Percentiles rank a stretch among this genome's conserved stretches.
Conservation (phyloP, 2,329 filamentous ascomycete genomes). For the Cladosporium sp. region DNA sequence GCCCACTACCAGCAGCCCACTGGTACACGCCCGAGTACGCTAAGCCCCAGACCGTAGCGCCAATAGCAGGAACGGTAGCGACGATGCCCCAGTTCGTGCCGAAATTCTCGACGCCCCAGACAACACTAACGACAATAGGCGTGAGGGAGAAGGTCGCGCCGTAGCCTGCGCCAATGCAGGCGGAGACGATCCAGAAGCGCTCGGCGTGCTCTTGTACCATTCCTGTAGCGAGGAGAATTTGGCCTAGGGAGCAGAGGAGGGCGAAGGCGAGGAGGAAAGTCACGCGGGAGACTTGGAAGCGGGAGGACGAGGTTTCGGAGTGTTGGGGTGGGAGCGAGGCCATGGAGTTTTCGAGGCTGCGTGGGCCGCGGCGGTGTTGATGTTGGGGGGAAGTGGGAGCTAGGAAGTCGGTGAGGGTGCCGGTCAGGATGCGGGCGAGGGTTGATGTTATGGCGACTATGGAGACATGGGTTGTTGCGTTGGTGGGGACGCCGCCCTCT, state of each 20-base stretch:
- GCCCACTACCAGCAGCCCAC: slow-evolving; percentile 51
- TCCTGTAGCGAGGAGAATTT: slow-evolving; percentile 74
- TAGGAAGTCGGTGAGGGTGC: slow-evolving; percentile 81
- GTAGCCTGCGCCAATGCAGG: slow-evolving; percentile 83
- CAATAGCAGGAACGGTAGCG: slow-evolving; percentile 82
- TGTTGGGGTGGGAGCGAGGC: slow-evolving; percentile 28
- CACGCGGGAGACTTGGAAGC: slow-evolving; percentile 68
- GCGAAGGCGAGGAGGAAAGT: slow-evolving; percentile 74
- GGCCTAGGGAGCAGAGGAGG: slow-evolving; percentile 66
- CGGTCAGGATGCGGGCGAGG: slow-evolving; percentile 81
- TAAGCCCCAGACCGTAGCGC: slow-evolving; percentile 83
- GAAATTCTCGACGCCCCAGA: slow-evolving; percentile 98
- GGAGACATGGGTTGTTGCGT: slow-evolving; percentile 83
- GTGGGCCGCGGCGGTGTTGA: slow-evolving; percentile 51
- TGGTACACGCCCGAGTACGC: slow-evolving; percentile 84
- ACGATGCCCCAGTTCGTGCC: slow-evolving; percentile 97
- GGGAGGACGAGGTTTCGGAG: slow-evolving; percentile 14
- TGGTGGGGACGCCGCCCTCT: slow-evolving; percentile 50
- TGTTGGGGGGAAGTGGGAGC: slow-evolving; percentile 54
- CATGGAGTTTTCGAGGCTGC: slow-evolving; percentile 40
- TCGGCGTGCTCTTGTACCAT: slow-evolving; percentile 67
- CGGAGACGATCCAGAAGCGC: slow-evolving; percentile 81
- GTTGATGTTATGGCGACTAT: slow-evolving; percentile 90
- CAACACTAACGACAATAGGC: slow-evolving; percentile 90
- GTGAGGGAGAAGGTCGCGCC: slow-evolving; percentile 85